Conservation (phyloP, 768 basidiomycete species). For the Boletus subcaerulescens region DNA sequence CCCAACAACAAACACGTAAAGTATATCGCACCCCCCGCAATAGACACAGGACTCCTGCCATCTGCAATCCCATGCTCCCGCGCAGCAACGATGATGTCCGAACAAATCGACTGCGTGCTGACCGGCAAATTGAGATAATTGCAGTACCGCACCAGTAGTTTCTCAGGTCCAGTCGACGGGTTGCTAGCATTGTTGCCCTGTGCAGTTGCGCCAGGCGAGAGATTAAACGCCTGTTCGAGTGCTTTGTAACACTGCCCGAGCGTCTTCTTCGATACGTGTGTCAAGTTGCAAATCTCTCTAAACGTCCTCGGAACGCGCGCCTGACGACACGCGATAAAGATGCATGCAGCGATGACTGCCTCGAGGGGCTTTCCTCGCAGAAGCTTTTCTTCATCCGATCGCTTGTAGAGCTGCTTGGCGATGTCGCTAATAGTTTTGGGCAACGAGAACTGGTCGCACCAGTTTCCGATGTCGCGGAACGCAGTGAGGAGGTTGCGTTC, state of each 20-base stretch:
- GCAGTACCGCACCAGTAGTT: slow-evolving; percentile 88
- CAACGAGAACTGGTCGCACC: slow-evolving; percentile 95
- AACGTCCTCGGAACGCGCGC: slow-evolving; percentile 96
- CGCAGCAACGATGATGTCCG: slow-evolving; percentile 77
- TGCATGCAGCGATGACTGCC: slow-evolving; percentile 94
- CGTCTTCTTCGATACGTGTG: slow-evolving; percentile 91
- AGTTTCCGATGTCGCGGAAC: slow-evolving; percentile 87
- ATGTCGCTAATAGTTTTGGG: slow-evolving; percentile 94
- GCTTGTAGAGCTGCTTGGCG: slow-evolving; percentile 96
- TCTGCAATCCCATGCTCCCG: slow-evolving; percentile 86
- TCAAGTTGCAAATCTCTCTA: slow-evolving; percentile 91
- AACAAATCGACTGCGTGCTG: slow-evolving; percentile 78
- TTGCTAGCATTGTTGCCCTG: slow-evolving; percentile 34
- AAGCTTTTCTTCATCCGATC: slow-evolving; percentile 93
- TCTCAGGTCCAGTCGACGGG: slow-evolving; percentile 73
- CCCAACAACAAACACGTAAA: slow-evolving; percentile 86
- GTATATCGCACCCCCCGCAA: slow-evolving; percentile 95
- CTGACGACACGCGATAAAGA: slow-evolving; percentile 95
- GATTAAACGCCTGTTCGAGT: slow-evolving; percentile 84
- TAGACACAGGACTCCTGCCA: slow-evolving; percentile 94
- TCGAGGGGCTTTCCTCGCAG: slow-evolving; percentile 88
- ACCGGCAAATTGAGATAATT: slow-evolving; percentile 86
- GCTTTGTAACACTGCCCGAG: slow-evolving; percentile 93
- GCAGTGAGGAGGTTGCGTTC: slow-evolving; percentile 86
- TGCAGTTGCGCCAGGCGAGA: slow-evolving; percentile 76